Evolutionary conservation across 75 land plant species (phyloP).

Genomic region (Pinus albicaulis): DNA sequence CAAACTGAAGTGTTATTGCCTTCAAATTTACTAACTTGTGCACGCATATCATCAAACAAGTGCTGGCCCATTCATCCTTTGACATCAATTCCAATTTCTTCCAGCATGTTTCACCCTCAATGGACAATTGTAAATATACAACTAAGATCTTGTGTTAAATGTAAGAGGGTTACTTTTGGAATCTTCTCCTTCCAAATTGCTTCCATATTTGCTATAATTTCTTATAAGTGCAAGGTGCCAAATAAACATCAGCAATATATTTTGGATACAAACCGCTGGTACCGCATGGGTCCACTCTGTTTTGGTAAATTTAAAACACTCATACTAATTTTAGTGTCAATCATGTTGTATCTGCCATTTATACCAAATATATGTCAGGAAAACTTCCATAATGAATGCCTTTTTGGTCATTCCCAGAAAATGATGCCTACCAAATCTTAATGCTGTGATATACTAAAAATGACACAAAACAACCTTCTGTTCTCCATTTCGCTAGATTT

Average conservation of each 20-base stretch:
- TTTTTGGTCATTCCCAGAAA: background rate
- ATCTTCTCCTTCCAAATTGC: background rate
- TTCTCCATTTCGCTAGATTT: background rate
- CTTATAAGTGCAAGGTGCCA: background rate
- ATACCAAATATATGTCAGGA: background rate
- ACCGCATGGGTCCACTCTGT: background rate
- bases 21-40: no score
- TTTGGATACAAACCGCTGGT: background rate
- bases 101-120: background rate
- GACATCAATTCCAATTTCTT: no score
- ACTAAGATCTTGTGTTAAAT: background rate
- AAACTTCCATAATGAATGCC: background rate
- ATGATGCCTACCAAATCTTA: background rate
- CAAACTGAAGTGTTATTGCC: no score
- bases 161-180: background rate
- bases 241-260: slow-evolving; percentile 1
- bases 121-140: background rate
- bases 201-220: background rate
- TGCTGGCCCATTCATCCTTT: no score
- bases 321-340: background rate
- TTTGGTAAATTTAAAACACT: background rate
- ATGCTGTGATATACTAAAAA: background rate
- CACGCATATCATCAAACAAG: no score
- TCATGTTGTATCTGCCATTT: background rate
- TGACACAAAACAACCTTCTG: background rate